A percentile compares a stretch with the other conserved stretches of the same genome.
Conservation (phyloP, 1,139 yeast genomes). For the Barnettozyma hawaiiensis region DNA sequence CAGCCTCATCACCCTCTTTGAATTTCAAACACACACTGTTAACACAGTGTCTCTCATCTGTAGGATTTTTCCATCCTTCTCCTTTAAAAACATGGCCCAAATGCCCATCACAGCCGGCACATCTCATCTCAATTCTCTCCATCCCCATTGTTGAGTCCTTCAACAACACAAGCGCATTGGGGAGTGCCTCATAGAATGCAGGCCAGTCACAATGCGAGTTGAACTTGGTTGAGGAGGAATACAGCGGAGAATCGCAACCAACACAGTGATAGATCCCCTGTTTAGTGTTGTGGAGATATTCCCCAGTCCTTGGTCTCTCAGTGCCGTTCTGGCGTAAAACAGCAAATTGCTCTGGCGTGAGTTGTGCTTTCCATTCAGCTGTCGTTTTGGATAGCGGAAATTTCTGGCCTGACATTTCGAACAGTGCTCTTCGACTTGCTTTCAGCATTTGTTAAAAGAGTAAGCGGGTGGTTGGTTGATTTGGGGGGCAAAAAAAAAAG, state of each 20-base stretch:
- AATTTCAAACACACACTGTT: conserved; percentile 79
- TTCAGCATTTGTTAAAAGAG: background rate
- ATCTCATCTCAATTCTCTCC: conserved; percentile 83
- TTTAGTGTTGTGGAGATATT: conserved; percentile 43
- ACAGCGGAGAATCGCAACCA: conserved; percentile 76
- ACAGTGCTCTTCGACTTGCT: background rate
- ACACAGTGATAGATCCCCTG: conserved; percentile 76
- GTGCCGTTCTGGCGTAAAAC: conserved; percentile 79
- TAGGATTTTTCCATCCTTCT: conserved; percentile 89
- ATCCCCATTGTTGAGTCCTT: conserved; percentile 66
- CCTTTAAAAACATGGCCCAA: conserved; percentile 91
- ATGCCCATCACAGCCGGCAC: conserved; percentile 88
- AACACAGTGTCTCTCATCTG: conserved; percentile 92
- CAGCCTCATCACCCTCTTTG: conserved; percentile 18
- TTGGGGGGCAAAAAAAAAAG: background rate
- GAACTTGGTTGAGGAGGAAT: conserved; percentile 75
- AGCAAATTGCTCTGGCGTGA: conserved; percentile 71
- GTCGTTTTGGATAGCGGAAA: conserved; percentile 40
- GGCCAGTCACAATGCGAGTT: conserved; percentile 98
- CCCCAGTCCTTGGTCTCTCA: conserved; percentile 77
- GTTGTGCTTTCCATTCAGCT: conserved; percentile 74
- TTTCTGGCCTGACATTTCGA: background rate
- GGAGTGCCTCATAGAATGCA: conserved; percentile 84
- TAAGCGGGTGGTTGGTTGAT: too few relatives aligned
- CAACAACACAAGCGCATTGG: conserved; percentile 62